phyloP scores from a whole-genome alignment of 768 basidiomycete species.

The Mycena filopes region DNA sequence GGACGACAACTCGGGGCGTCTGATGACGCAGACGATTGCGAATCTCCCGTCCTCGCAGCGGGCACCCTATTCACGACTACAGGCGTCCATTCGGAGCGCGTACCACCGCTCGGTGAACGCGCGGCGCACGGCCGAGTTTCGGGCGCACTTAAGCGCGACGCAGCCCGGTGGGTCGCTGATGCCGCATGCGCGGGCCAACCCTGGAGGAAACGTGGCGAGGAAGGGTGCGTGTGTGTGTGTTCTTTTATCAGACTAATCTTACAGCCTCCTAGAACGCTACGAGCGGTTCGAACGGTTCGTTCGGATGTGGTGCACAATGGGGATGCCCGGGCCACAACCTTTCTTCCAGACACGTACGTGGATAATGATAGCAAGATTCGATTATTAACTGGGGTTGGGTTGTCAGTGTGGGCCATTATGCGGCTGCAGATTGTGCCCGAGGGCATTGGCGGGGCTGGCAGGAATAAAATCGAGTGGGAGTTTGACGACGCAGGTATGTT shows the following conservation, averaged over 20 bases:
- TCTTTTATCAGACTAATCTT: slow-evolving; percentile 22
- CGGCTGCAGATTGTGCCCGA: slow-evolving; percentile 85
- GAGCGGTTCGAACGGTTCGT: slow-evolving; percentile 82
- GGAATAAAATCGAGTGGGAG: slow-evolving; percentile 84
- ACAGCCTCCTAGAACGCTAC: slow-evolving; percentile 62
- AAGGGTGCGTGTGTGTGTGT: slow-evolving; percentile 57
- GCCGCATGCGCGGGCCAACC: slow-evolving; percentile 77
- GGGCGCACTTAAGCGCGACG: slow-evolving; percentile 83
- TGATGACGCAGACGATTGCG: slow-evolving; percentile 86
- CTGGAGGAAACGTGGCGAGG: slow-evolving; percentile 68
- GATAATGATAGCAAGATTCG: neutral
- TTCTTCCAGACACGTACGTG: slow-evolving; percentile 77
- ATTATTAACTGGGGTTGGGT: slow-evolving; percentile 5
- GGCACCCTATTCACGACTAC: slow-evolving; percentile 86
- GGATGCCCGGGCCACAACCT: slow-evolving; percentile 90
- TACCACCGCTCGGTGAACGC: slow-evolving; percentile 86
- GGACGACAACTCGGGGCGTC: slow-evolving; percentile 79
- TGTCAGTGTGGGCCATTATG: slow-evolving; percentile 75
- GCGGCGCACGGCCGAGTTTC: slow-evolving; percentile 84
- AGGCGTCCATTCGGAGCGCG: slow-evolving; percentile 86
- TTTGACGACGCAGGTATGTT: slow-evolving; percentile 76
- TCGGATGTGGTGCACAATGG: slow-evolving; percentile 84
- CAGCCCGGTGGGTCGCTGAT: slow-evolving; percentile 83
- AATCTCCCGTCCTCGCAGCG: slow-evolving; percentile 85
- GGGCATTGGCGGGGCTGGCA: slow-evolving; percentile 83